Evolutionary conservation across 495 filamentous ascomycete genomes (phyloP).

Genomic region (Cercophora newfieldiana): DNA sequence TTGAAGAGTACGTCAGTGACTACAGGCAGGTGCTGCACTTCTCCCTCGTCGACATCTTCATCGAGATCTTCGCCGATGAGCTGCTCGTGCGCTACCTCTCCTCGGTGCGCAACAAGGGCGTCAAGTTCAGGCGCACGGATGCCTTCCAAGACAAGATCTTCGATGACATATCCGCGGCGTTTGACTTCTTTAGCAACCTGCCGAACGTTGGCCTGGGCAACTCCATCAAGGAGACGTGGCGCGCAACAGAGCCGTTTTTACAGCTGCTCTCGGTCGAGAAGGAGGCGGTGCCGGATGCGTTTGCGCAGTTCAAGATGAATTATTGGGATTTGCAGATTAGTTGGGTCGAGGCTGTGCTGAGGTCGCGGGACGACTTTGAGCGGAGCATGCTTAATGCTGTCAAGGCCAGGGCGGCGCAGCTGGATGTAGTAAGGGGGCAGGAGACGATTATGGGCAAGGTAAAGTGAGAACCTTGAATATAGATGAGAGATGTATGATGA

Average conservation of each 20-base stretch:
- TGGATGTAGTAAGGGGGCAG: slow-evolving; percentile 71
- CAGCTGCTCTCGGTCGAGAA: slow-evolving; percentile 76
- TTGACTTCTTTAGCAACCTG: slow-evolving; percentile 67
- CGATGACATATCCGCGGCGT: slow-evolving; percentile 82
- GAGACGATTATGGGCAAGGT: slow-evolving; percentile 93
- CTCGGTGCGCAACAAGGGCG: slow-evolving; percentile 82
- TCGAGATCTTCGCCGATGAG: slow-evolving; percentile 89
- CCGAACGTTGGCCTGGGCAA: slow-evolving; percentile 50
- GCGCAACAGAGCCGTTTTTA: slow-evolving; percentile 78
- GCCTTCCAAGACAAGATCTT: slow-evolving; percentile 86
- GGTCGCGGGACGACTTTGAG: slow-evolving; percentile 90
- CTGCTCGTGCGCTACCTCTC: slow-evolving; percentile 85
- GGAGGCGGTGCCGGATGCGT: slow-evolving; percentile 67
- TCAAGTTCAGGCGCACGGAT: slow-evolving; percentile 81
- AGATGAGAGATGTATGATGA: slow-evolving; percentile 9
- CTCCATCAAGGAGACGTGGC: slow-evolving; percentile 84
- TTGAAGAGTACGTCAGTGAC: slow-evolving; percentile 90
- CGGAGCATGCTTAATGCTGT: slow-evolving; percentile 81
- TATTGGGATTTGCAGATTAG: slow-evolving; percentile 95
- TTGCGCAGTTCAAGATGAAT: slow-evolving; percentile 75
- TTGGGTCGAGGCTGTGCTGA: slow-evolving; percentile 94
- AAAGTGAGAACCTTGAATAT: slow-evolving; percentile 52
- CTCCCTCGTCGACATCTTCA: slow-evolving; percentile 80
- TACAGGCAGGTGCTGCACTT: slow-evolving; percentile 78
- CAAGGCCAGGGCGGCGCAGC: slow-evolving; percentile 81